A percentile compares a stretch with the other conserved stretches of the same genome.
Evolutionary conservation across 2,329 filamentous ascomycete genomes (phyloP).

Genomic region (Trichophyton benhamiae): DNA sequence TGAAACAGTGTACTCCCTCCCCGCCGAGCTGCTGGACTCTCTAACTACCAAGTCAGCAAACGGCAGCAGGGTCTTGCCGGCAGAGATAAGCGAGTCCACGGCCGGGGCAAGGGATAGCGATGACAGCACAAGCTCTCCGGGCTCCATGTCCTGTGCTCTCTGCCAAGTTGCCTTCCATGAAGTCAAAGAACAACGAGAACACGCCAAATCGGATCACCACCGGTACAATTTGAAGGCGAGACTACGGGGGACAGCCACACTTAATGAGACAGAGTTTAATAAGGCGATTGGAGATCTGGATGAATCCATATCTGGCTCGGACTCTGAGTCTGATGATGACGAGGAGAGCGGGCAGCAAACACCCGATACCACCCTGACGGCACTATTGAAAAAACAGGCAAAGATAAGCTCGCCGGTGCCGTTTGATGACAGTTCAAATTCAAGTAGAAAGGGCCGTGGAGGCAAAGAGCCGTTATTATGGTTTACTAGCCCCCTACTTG

Average conservation of each 20-base stretch:
- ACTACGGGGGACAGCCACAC: slow-evolving; percentile 56
- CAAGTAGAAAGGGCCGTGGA: slow-evolving; percentile 39
- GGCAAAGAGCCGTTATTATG: slow-evolving; percentile 70
- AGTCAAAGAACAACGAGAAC: slow-evolving; percentile 68
- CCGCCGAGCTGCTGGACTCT: slow-evolving; percentile 56
- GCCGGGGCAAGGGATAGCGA: slow-evolving; percentile 25
- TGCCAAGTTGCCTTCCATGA: slow-evolving; percentile 61
- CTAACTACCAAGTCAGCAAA: slow-evolving; percentile 46
- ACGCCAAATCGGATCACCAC: slow-evolving; percentile 83
- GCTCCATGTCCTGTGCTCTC: slow-evolving; percentile 64
- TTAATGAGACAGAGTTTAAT: slow-evolving; percentile 75
- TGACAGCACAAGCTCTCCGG: slow-evolving; percentile 44
- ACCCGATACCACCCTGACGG: slow-evolving; percentile 47
- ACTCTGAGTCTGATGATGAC: slow-evolving; percentile 59
- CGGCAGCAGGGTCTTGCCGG: slow-evolving; percentile 17
- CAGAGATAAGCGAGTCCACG: slow-evolving; percentile 18
- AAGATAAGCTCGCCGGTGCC: slow-evolving; percentile 47
- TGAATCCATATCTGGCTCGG: slow-evolving; percentile 75
- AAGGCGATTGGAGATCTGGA: slow-evolving; percentile 73
- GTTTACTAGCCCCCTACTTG: slow-evolving; percentile 66
- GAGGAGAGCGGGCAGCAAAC: slow-evolving; percentile 36
- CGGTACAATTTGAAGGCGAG: slow-evolving; percentile 92
- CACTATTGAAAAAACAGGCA: slow-evolving; percentile 72
- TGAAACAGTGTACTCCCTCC: slow-evolving; percentile 66
- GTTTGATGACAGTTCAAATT: slow-evolving; percentile 36